These are phyloP conservation scores for Pseudotulostoma volvatum DNA, from an alignment of 495 filamentous ascomycete species.

Conservation along the genomic window DNA sequence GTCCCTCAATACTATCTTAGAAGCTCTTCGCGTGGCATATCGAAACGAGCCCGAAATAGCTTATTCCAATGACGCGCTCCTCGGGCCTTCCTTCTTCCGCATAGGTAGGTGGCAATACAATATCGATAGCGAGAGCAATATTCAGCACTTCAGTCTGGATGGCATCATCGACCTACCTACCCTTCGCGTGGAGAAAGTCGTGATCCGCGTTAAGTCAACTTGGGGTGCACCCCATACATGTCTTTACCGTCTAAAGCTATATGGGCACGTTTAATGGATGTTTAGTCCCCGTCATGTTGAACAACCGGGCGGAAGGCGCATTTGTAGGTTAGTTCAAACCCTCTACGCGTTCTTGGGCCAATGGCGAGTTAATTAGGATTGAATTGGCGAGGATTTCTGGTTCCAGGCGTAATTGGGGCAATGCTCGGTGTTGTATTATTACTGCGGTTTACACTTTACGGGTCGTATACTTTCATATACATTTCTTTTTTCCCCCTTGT, in stretches of 20 bases:
- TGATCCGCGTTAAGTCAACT: slow-evolving; percentile 29
- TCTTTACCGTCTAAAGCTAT: slow-evolving; percentile 29
- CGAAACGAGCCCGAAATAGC: slow-evolving; percentile 10
- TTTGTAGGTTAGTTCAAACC: too few relatives aligned
- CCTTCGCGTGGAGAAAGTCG: slow-evolving; percentile 25
- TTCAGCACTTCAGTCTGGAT: slow-evolving; percentile 23
- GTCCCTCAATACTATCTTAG: slow-evolving; percentile 16
- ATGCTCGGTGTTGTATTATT: too few relatives aligned
- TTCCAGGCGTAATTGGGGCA: too few relatives aligned
- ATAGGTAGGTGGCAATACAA: slow-evolving; percentile 31
- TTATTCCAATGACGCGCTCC: slow-evolving; percentile 20
- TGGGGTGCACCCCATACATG: slow-evolving; percentile 32
- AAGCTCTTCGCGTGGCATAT: slow-evolving; percentile 15
- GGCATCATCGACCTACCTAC: slow-evolving; percentile 20
- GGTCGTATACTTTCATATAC: too few relatives aligned
- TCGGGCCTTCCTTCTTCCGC: slow-evolving; percentile 26
- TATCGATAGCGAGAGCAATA: slow-evolving; percentile 12
- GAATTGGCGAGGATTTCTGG: too few relatives aligned
- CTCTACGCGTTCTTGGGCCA: too few relatives aligned
- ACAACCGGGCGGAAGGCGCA: too few relatives aligned
- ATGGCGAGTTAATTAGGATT: too few relatives aligned
- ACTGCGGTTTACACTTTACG: too few relatives aligned
- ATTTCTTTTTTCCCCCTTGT: too few relatives aligned
- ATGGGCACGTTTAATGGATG: slow-evolving; percentile 26
- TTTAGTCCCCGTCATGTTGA: too few relatives aligned